phyloP scores from a whole-genome alignment of 345 rosid species.

The Ceriops zippeliana region DNA sequence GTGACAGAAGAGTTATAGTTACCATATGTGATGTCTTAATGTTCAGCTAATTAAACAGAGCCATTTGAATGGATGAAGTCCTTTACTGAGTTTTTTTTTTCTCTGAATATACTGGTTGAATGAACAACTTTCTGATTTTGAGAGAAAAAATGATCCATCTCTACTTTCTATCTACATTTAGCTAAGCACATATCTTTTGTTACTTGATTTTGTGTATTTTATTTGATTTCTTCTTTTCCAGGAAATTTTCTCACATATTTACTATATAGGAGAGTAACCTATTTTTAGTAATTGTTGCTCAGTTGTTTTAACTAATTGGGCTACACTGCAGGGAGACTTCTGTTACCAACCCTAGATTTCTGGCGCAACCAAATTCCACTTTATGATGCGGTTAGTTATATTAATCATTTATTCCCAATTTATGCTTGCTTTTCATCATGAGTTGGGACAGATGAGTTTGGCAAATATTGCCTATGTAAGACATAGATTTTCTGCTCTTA shows the following conservation, averaged over 20 bases:
- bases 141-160: not conserved
- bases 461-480: not conserved
- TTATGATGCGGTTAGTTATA: constrained; percentile 54
- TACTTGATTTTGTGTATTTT: not conserved
- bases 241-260: no score
- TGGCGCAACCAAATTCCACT: constrained; percentile 83
- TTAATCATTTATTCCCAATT: not conserved
- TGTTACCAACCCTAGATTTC: constrained; percentile 62
- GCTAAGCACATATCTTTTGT: not conserved
- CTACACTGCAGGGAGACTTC: constrained; percentile 63
- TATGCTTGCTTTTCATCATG: not conserved
- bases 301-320: constrained; percentile 20
- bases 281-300: not conserved
- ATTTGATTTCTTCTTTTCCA: not conserved
- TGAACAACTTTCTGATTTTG: not conserved
- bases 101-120: not conserved
- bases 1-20: no score
- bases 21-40: not conserved
- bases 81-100: not conserved
- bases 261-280: no score
- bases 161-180: not conserved
- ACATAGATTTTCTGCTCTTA: not conserved
- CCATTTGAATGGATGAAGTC: not conserved
- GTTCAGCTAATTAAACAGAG: not conserved
- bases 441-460: not conserved